Base-by-base conservation (phyloP, 2,329 filamentous ascomycete genomes). In the Botrytis deweyae region DNA sequence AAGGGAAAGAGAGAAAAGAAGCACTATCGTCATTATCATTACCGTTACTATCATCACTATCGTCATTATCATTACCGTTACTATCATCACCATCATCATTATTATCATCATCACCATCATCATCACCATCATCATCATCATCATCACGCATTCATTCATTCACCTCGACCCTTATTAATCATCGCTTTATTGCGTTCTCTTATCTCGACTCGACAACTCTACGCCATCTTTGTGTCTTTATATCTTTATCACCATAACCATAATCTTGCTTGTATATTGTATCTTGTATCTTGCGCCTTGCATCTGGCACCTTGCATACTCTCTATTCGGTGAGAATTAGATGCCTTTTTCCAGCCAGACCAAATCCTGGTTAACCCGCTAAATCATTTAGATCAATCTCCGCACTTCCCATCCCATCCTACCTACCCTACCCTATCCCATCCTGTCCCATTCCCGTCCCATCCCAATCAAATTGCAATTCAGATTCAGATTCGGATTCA, bases 291-390 rank as follows among this genome's bases (percentile, higher is more conserved):
- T 20, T 20, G 33, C 22, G 8, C 25, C 62, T 25, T 62, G 20
- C 62, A 63, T 42, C 61, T 29, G 42, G 61, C 36, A 63, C 61
- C 61, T 64, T 64, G 38, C 62, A 64, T 64, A 40, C 22, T 40
- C 59, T 63, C 62, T 65, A 65, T 65, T 65, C 62, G 62, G 62
- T 65, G 62, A 65, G 62, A 46, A 63, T 9, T 63, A n/a, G 61
- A 63, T 62, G n/a, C 16, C 59, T 62, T 25, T 62, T 25, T 42
- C 38, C 1, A 10, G 25, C 38, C 62, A 64, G 38, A 44, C n/a
- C 25, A 22, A 65, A 65, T 65, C 62, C 62, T 65, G 22, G 62
- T 46, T 42, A 65, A 65, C n/a, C 62, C 62, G 62, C 62, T 65
- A 46, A 46, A 65, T 46, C 1, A 46, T 18, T 42, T 44, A 65